These are phyloP conservation scores for Phyllostachys edulis DNA, from an alignment of 176 grass and related monocot species.

Conservation along the genomic window DNA sequence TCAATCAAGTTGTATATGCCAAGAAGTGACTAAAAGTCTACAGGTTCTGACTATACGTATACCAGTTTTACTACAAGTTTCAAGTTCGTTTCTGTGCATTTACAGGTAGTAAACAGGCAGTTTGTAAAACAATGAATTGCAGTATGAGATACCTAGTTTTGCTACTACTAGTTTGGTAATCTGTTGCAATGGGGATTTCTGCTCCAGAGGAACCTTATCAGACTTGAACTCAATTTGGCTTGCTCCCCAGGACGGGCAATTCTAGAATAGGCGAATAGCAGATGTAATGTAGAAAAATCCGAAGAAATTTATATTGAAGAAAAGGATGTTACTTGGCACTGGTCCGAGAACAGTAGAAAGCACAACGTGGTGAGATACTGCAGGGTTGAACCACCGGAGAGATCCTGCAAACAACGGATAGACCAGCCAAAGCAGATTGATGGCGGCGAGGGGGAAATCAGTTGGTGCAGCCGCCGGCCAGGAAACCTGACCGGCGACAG, in stretches of 20 bases:
- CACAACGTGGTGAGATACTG: background rate
- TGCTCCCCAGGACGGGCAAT: background rate
- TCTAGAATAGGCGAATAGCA: background rate
- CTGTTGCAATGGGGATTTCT: background rate
- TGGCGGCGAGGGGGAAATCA: background rate
- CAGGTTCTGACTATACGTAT: constrained; percentile 10
- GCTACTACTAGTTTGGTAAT: background rate
- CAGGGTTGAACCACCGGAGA: background rate
- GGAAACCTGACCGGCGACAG: background rate
- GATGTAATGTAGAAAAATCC: background rate
- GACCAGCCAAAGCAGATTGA: background rate
- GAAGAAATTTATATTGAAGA: background rate
- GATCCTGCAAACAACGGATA: background rate
- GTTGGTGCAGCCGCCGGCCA: background rate
- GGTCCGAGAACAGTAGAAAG: background rate
- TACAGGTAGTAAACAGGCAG: background rate
- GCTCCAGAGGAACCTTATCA: background rate
- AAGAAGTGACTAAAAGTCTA: background rate
- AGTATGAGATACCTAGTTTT: background rate
- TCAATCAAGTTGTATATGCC: constrained; percentile 19
- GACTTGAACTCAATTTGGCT: background rate
- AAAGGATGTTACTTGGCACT: background rate
- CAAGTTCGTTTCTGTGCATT: background rate
- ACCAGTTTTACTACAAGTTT: constrained; percentile 13
- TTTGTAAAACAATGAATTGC: constrained; percentile 27